phyloP scores from a whole-genome alignment of 164 flowering plant species.

The Umbilicus rupestris region DNA sequence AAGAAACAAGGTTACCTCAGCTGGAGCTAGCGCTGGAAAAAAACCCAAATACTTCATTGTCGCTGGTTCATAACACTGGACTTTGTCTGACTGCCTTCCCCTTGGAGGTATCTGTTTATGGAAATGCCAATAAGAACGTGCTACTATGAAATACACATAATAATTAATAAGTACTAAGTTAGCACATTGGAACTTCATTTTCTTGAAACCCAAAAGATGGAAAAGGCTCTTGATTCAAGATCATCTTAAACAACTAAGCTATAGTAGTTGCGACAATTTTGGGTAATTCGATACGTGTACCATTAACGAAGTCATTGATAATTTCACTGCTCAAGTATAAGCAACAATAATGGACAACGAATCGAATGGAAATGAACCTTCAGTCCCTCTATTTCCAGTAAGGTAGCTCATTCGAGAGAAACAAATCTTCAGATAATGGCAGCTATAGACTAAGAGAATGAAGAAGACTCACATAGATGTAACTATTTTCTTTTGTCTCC shows the following conservation, averaged over 20 bases:
- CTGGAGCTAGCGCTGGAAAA: conserved; percentile 62
- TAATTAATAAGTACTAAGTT: background rate
- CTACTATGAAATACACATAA: background rate
- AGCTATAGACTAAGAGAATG: background rate
- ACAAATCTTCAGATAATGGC: no score
- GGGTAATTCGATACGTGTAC: no score
- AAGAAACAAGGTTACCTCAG: conserved; percentile 40
- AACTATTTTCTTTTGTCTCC: conserved; percentile 70
- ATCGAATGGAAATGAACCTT: no score
- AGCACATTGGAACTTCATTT: background rate
- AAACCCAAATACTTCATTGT: conserved; percentile 95
- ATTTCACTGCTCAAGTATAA: no score
- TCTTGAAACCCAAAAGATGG: background rate
- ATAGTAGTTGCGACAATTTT: no score
- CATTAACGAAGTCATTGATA: no score
- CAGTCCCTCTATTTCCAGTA: background rate
- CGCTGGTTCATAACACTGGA: conserved; percentile 97
- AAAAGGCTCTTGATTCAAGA: background rate
- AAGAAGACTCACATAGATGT: conserved; percentile 66
- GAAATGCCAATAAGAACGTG: conserved; percentile 10
- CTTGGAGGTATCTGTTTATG: conserved; percentile 70
- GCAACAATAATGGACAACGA: no score
- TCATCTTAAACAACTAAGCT: background rate
- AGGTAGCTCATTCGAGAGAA: background rate
- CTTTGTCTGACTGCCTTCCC: conserved; percentile 54